A percentile compares a stretch with the other conserved stretches of the same genome.
Conservation (phyloP, 2,329 filamentous ascomycete species). For the Cytospora paraplurivora region DNA sequence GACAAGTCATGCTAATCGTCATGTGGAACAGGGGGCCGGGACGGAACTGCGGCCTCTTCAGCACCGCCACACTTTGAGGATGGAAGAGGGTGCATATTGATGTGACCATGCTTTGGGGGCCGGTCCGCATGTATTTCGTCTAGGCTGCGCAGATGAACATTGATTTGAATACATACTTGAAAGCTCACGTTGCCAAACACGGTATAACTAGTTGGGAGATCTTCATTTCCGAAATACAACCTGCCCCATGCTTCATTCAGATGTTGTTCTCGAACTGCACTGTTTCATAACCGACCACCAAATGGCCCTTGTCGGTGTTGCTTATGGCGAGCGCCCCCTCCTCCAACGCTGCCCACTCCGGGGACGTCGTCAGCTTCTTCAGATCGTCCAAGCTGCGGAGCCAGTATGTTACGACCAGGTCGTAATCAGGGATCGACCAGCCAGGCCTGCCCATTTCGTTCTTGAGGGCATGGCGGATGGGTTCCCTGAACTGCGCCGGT, state of each 20-base stretch:
- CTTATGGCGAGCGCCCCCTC: neutral
- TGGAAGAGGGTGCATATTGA: neutral
- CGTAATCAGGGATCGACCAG: constrained; percentile 11
- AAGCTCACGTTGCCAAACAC: too few species aligned
- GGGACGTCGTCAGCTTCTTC: constrained; percentile 2
- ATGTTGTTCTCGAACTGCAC: constrained; percentile 12
- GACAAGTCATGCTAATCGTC: neutral
- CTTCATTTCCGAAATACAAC: neutral
- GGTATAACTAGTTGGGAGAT: too few species aligned
- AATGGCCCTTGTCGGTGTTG: constrained; percentile 8
- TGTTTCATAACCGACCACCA: constrained; percentile 13
- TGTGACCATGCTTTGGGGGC: too few species aligned
- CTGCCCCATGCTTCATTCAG: neutral
- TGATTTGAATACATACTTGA: too few species aligned
- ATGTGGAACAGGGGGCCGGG: neutral
- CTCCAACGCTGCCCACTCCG: constrained; percentile 17
- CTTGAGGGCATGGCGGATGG: constrained; percentile 12
- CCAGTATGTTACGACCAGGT: constrained; percentile 16
- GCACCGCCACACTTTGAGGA: neutral
- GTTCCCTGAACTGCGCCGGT: constrained; percentile 13
- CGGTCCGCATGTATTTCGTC: too few species aligned
- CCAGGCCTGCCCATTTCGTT: constrained; percentile 13
- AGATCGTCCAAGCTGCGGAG: constrained; percentile 13
- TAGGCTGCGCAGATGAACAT: too few species aligned
- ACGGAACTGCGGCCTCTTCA: neutral